Percentiles rank a stretch among this genome's conserved stretches.
Conservation (phyloP, 371 early-diverging fungal species). For the Mortierella sp. region DNA sequence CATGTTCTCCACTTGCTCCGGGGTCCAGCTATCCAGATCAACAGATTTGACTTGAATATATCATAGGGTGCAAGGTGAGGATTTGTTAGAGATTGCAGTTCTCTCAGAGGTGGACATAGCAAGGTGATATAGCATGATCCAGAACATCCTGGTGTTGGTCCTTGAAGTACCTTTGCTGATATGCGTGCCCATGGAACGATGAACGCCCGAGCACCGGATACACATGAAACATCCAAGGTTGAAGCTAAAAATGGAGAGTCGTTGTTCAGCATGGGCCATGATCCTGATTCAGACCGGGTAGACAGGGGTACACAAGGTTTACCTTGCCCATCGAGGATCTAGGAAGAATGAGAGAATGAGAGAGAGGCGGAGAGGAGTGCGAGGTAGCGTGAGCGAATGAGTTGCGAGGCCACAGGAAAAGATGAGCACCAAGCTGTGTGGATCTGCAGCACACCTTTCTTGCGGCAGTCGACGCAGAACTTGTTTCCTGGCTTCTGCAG, state of each 20-base stretch:
- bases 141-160: no score
- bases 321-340: constrained; percentile 90
- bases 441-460: constrained; percentile 66
- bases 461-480: constrained; percentile 85
- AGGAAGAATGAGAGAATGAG: constrained; percentile 2
- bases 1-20: constrained; percentile 87
- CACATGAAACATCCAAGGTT: constrained; percentile 89
- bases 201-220: constrained; percentile 88
- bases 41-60: constrained; percentile 83
- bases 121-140: no score
- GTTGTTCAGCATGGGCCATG: no score
- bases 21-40: constrained; percentile 90
- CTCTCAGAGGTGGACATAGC: no score
- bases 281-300: no score
- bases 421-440: not conserved
- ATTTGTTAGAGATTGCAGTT: no score
- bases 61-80: no score
- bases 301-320: constrained; percentile 3
- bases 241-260: constrained; percentile 74
- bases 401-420: not conserved
- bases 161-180: constrained; percentile 78
- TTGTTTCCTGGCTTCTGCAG: constrained; percentile 78
- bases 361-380: not conserved
- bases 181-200: constrained; percentile 87
- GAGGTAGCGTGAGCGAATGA: no score